Evolutionary conservation across 1,284 basidiomycete species (phyloP), one percentile per base, ranked within the genome.

Genomic region (Melampsora americana): DNA sequence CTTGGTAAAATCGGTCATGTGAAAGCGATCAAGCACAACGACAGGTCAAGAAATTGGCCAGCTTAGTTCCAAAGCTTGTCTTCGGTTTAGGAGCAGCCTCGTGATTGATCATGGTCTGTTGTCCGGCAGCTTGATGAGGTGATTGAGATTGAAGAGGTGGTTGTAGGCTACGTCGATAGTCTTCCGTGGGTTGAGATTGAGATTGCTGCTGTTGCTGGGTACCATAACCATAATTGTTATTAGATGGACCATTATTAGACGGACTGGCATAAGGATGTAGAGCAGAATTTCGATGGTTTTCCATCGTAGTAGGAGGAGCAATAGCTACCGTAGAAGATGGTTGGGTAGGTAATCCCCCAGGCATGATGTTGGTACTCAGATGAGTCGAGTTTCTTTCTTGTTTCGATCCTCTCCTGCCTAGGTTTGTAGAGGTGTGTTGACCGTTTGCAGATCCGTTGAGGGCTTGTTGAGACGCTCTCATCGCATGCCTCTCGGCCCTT

Each of bases 401-500:
- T 39, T 72, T 72, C 7, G 69, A 62, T 26, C 69, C 69, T 53
- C 61, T 60, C 12, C 69, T 60, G 30, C 60, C 26, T 26, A 72
- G 26, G 35, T 56, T 61, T 50, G 71, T 46, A 60, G 50, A 18
- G 6, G 30, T 35, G 18, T 59, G 39, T 32, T 42, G 32, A 50
- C 5, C n/a, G 53, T 5, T 56, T 5, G 53, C 53, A 1, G 39
- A 42, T 42, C 39, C 53, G 28, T 66, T 62, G 69, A 73, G 35
- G 77, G 80, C 80, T 11, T 81, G 83, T 32, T 80, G 80, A 48
- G 80, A 77, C 0, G 81, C 82, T 26, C 85, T 82, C 59, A 84
- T 78, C 1, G 84, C 80, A 76, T 86, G 85, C 14, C 84, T 82
- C 60, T 84, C 83, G 64, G 85, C 85, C 16, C 83, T 79, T 66